Conservation (phyloP, 2,329 filamentous ascomycete genomes). For the Ophiostoma sp. region DNA sequence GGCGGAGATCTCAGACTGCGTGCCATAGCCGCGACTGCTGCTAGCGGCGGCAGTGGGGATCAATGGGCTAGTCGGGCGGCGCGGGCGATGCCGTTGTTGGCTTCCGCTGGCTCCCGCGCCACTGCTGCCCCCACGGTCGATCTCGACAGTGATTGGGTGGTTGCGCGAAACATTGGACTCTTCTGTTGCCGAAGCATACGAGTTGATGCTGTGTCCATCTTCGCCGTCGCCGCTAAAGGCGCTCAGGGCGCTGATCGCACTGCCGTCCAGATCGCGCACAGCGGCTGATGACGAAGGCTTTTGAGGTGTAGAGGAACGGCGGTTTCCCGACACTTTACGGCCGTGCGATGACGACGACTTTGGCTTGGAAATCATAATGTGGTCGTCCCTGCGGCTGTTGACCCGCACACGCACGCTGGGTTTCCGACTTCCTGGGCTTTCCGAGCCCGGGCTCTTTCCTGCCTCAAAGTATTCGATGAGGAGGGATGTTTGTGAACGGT, state of each 20-base stretch:
- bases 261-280: slow-evolving; percentile 34
- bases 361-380: slow-evolving; percentile 80
- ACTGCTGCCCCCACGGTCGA: slow-evolving; percentile 51
- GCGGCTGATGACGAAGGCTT: slow-evolving; percentile 32
- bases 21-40: slow-evolving; percentile 54
- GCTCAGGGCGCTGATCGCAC: slow-evolving; percentile 29
- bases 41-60: slow-evolving; percentile 45
- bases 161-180: slow-evolving; percentile 71
- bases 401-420: slow-evolving; percentile 77
- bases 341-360: slow-evolving; percentile 47
- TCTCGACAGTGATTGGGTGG: slow-evolving; percentile 85
- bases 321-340: slow-evolving; percentile 58
- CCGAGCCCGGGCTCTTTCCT: slow-evolving; percentile 54
- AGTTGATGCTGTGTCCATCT: slow-evolving; percentile 63
- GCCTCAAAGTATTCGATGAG: slow-evolving; percentile 94
- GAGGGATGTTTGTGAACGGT: slow-evolving; percentile 77
- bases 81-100: slow-evolving; percentile 46
- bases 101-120: slow-evolving; percentile 10
- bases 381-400: slow-evolving; percentile 65
- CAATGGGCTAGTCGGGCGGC: slow-evolving; percentile 59
- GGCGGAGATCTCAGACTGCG: slow-evolving; percentile 80
- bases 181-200: slow-evolving; percentile 71
- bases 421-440: slow-evolving; percentile 57
- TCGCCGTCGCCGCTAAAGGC: slow-evolving; percentile 40
- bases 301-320: slow-evolving; percentile 42